These are phyloP conservation scores for Ustilago shanxiensis DNA, from an alignment of 1,284 basidiomycete genomes.

Conservation along the genomic window DNA sequence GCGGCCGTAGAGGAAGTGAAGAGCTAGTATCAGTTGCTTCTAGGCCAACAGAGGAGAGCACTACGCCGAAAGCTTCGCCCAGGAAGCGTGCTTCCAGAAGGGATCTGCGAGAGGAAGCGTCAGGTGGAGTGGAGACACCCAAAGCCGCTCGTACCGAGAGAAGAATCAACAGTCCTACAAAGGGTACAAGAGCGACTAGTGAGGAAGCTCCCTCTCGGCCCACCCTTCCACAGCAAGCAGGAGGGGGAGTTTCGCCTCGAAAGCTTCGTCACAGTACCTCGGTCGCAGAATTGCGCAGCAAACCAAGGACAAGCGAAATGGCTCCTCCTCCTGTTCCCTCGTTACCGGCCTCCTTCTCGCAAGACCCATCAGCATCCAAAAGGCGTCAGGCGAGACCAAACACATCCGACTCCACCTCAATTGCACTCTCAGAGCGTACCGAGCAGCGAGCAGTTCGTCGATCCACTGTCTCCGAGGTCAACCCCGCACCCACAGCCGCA, in stretches of 20 bases:
- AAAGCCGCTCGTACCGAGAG: slow-evolving; percentile 13
- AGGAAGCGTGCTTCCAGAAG: slow-evolving; percentile 17
- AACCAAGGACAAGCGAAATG: slow-evolving; percentile 8
- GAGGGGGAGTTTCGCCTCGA: slow-evolving; percentile 8
- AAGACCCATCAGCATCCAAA: neutral
- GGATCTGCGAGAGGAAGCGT: slow-evolving; percentile 4
- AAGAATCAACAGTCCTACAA: slow-evolving; percentile 11
- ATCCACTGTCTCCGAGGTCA: slow-evolving; percentile 32
- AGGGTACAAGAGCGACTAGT: slow-evolving; percentile 27
- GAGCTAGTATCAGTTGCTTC: neutral
- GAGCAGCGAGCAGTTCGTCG: slow-evolving; percentile 17
- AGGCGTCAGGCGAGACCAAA: neutral
- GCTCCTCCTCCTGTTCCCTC: slow-evolving; percentile 18
- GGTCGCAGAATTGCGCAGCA: slow-evolving; percentile 30
- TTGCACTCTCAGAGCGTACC: neutral
- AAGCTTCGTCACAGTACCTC: slow-evolving; percentile 35
- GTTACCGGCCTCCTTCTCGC: slow-evolving; percentile 3
- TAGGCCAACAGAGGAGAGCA: slow-evolving; percentile 11
- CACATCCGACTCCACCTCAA: neutral
- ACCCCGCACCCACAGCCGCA: neutral
- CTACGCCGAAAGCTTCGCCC: slow-evolving; percentile 30
- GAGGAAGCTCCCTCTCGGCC: slow-evolving; percentile 35
- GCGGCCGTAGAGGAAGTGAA: slow-evolving; percentile 3
- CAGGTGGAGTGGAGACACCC: slow-evolving; percentile 15
- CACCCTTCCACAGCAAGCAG: neutral